Percentiles rank a stretch among this genome's conserved stretches.
phyloP scores from a whole-genome alignment of 2,329 filamentous ascomycete species.

The Penicillium sp. region DNA sequence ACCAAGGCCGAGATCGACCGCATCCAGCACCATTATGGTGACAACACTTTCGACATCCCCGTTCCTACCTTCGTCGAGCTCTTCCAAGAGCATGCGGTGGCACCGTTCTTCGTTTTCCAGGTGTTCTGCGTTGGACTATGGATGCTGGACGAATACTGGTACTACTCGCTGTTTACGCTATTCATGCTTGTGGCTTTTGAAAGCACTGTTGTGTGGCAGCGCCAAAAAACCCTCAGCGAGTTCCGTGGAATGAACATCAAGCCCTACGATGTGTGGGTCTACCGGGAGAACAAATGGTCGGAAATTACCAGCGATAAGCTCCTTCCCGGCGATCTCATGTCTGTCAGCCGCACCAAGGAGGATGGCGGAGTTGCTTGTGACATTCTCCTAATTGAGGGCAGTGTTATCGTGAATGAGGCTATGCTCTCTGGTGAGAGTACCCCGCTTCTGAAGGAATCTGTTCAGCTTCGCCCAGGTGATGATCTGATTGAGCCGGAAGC shows the following conservation, averaged over 20 bases:
- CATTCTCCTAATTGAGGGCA: conserved; percentile 91
- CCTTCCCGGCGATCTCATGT: conserved; percentile 88
- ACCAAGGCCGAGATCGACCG: conserved; percentile 72
- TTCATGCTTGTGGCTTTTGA: conserved; percentile 98
- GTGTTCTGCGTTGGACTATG: conserved; percentile 97
- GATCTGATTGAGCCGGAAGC: conserved; percentile 81
- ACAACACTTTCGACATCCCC: conserved; percentile 95
- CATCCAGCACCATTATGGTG: conserved; percentile 88
- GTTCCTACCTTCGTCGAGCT: conserved; percentile 93
- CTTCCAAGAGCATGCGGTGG: conserved; percentile 97
- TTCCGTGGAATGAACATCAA: conserved; percentile 99
- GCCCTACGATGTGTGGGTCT: conserved; percentile 92
- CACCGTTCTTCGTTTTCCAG: conserved; percentile 99
- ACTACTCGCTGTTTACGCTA: conserved; percentile 97
- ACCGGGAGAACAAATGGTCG: conserved; percentile 80
- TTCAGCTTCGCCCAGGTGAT: conserved; percentile 83
- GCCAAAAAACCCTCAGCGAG: conserved; percentile 90
- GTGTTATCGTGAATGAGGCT: conserved; percentile 96
- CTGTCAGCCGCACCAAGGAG: conserved; percentile 90
- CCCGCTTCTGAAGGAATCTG: conserved; percentile 90
- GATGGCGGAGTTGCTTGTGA: conserved; percentile 96
- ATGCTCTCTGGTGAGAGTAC: conserved; percentile 99
- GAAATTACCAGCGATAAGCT: conserved; percentile 88
- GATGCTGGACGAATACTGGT: conserved; percentile 99
- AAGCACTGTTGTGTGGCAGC: conserved; percentile 98